Base-by-base conservation (phyloP, 2,329 filamentous ascomycete genomes). In the Neofusicoccum parvum region DNA sequence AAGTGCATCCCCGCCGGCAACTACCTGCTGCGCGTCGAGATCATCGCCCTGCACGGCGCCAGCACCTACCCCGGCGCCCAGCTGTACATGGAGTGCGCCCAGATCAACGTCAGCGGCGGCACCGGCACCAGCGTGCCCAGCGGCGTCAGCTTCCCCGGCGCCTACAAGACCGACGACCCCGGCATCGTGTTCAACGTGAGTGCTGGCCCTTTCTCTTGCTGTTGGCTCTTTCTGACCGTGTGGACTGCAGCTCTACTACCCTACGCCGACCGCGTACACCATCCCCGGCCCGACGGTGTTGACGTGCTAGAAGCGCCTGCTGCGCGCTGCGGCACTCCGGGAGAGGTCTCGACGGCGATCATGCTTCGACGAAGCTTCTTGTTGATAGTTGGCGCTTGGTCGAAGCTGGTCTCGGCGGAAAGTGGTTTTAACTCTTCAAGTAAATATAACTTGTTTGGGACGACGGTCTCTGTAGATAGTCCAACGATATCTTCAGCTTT, bases 101-200 rank as follows among this genome's bases (percentile, higher is more conserved):
- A 77, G 64, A 67, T 75, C 46, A 75, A 75, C 20, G 72, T 74
- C 5, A 64, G 66, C 15, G 72, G 72, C 14, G 72, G 73, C 36
- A 70, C 43, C 56, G 56, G 15, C 27, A 3, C 6, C 41, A 36
- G 11, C n/a, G 56, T 48, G 4, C 76, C 76, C 12, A 73, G 73
- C 23, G 75, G 75, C 70, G 81, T 82, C 27, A 78, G 78, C 65
- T 81, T 85, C 68, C 83, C 82, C 0, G 82, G 83, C 15, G 77
- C 81, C 0, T 85, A 85, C 73, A 79, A 74, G 41, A 73, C 79
- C 1, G 77, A 69, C 58, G 82, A 85, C 71, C 79, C 81, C 1
- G 82, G 82, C 41, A 83, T 85, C 68, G 75, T 80, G 34, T 79
- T 83, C 69, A 81, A 83, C 70, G 37, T 60, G 41, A 5, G 39